Evolutionary conservation across 163 green algal genomes (phyloP).

Genomic region (Coccomyxa subellipsoidea): DNA sequence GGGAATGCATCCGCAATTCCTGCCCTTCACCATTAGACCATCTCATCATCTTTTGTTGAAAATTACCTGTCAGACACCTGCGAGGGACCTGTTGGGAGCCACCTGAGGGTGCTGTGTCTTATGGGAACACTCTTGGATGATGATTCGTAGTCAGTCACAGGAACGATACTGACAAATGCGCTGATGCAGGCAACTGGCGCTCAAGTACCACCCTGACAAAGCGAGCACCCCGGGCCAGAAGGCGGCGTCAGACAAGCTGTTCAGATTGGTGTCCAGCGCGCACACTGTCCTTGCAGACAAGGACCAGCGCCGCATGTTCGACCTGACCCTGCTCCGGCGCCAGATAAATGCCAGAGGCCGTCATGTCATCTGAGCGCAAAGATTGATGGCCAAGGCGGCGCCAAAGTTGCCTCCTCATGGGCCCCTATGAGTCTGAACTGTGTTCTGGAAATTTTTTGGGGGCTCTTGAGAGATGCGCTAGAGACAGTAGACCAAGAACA

Average conservation of each 20-base stretch:
- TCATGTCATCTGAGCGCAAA: not conserved
- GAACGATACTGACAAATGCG: too few species aligned
- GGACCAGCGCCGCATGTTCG: slow-evolving; percentile 23
- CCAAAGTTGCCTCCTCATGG: too few species aligned
- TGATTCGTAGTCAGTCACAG: not conserved
- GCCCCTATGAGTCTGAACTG: too few species aligned
- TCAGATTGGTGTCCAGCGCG: slow-evolving; percentile 29
- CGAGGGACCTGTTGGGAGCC: not conserved
- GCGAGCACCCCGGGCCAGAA: slow-evolving; percentile 22
- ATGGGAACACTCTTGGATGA: not conserved
- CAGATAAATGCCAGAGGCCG: not conserved
- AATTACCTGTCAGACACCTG: not conserved
- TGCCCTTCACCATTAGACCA: not conserved
- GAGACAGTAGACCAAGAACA: too few species aligned
- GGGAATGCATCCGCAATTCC: not conserved
- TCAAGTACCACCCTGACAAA: slow-evolving; percentile 48
- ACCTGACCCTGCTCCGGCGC: slow-evolving; percentile 13
- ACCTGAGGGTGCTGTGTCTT: not conserved
- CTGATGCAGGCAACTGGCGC: slow-evolving; percentile 32
- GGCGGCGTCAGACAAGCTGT: slow-evolving; percentile 26
- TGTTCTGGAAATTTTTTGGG: too few species aligned
- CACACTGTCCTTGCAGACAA: slow-evolving; percentile 23
- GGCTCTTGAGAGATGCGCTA: too few species aligned
- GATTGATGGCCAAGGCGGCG: too few species aligned
- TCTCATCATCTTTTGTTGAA: not conserved